Evolutionary conservation across 257 asterid species (phyloP).

Genomic region (Solanum bulbocastanum): DNA sequence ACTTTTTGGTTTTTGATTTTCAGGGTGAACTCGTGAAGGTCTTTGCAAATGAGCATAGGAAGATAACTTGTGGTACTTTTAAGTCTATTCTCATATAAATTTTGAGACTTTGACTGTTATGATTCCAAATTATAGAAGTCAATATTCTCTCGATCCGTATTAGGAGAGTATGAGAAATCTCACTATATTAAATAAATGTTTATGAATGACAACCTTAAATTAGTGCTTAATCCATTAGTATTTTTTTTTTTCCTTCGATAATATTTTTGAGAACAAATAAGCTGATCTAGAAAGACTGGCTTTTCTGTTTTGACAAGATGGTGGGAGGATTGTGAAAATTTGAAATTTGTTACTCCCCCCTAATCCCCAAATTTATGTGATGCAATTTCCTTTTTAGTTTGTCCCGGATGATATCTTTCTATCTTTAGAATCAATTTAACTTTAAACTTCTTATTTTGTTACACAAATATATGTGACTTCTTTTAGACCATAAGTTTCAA

Average conservation of each 20-base stretch:
- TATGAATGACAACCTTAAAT: neutral
- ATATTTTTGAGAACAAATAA: neutral
- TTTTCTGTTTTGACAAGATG: neutral
- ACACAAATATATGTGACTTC: neutral
- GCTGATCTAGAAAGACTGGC: neutral
- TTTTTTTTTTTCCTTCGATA: neutral
- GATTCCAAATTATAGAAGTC: neutral
- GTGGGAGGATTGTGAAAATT: neutral
- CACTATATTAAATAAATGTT: neutral
- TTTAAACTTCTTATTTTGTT: neutral
- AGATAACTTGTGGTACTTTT: slow-evolving; percentile 72
- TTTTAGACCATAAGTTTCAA: neutral
- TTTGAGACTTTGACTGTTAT: neutral
- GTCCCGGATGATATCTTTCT: neutral
- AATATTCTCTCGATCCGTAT: neutral
- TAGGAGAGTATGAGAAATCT: neutral
- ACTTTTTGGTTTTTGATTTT: slow-evolving; percentile 21
- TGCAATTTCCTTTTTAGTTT: neutral
- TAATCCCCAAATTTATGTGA: neutral
- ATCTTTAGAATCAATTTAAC: neutral
- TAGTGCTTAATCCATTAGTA: neutral
- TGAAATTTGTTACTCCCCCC: neutral
- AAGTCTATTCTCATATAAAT: slow-evolving; percentile 5
- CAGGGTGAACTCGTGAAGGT: slow-evolving; percentile 97
- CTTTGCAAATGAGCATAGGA: slow-evolving; percentile 84